A percentile compares a stretch with the other conserved stretches of the same genome.
Conservation (phyloP, 169 alveolate genomes). For the Eimeria praecox region DNA sequence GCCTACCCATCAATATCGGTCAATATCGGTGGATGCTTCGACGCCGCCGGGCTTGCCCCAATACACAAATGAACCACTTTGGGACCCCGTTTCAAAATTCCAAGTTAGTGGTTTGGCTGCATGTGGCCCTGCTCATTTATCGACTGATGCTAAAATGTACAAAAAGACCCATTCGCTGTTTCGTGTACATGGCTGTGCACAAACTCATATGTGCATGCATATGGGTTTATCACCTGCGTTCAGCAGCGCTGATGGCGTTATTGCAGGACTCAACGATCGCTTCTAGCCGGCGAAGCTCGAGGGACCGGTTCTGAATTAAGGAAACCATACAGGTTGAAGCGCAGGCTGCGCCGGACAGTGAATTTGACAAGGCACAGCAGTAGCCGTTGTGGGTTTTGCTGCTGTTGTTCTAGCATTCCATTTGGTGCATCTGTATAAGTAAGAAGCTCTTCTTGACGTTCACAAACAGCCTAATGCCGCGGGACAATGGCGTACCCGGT, state of each 20-base stretch:
- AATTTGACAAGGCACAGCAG: background rate
- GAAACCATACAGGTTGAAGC: background rate
- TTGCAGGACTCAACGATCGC: constrained; percentile 53
- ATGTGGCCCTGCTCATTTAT: background rate
- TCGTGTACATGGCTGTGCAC: background rate
- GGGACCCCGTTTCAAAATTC: too few species aligned
- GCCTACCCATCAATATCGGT: background rate
- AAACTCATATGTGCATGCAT: background rate
- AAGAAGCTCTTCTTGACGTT: background rate
- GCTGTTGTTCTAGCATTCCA: background rate
- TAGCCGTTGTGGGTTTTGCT: background rate
- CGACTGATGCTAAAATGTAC: background rate
- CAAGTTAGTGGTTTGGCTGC: background rate
- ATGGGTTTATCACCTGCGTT: background rate
- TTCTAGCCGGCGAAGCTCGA: constrained; percentile 59
- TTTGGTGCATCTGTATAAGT: background rate
- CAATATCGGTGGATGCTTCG: background rate
- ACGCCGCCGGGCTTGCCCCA: background rate
- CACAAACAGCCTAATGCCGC: background rate
- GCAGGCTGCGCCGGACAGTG: background rate
- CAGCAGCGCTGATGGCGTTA: constrained; percentile 53
- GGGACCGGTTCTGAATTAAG: constrained; percentile 49
- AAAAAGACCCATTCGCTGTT: background rate
- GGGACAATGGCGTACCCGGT: background rate
- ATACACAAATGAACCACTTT: background rate